These are phyloP conservation scores for Penicillium corylophilum DNA, from an alignment of 2,329 filamentous ascomycete genomes.

Conservation along the genomic window DNA sequence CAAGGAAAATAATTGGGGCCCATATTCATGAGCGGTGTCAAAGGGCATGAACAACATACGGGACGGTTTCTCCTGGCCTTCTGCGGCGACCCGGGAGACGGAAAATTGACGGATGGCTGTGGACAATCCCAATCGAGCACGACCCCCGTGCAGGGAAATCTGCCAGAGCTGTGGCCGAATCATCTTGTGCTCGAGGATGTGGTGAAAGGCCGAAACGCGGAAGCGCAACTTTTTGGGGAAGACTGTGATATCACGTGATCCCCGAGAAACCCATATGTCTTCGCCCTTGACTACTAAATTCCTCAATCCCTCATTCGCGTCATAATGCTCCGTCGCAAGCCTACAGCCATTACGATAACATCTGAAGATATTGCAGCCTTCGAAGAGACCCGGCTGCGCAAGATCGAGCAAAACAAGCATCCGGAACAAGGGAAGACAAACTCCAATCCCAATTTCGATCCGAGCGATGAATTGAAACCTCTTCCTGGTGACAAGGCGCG, in stretches of 20 bases:
- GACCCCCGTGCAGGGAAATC: constrained; percentile 12
- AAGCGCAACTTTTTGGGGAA: constrained; percentile 4
- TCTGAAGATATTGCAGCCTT: constrained; percentile 50
- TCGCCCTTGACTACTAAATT: not conserved
- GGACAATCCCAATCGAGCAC: constrained; percentile 12
- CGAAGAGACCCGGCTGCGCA: constrained; percentile 42
- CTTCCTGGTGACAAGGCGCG: constrained; percentile 50
- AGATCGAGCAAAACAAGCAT: constrained; percentile 29
- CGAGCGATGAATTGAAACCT: constrained; percentile 52
- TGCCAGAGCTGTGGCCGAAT: constrained; percentile 28
- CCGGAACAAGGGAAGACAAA: constrained; percentile 21
- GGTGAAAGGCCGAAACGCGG: not conserved
- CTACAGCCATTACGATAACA: constrained; percentile 51
- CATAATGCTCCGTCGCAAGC: constrained; percentile 52
- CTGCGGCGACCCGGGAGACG: constrained; percentile 15
- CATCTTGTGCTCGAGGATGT: constrained; percentile 23
- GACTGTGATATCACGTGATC: constrained; percentile 18
- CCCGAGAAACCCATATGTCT: not conserved
- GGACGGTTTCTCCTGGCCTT: constrained; percentile 16
- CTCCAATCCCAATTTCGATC: constrained; percentile 38
- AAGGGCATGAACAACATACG: constrained; percentile 24
- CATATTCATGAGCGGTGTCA: not conserved
- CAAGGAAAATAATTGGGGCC: not conserved
- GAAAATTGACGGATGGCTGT: constrained; percentile 30
- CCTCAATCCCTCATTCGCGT: not conserved